Percentiles rank a stretch among this genome's conserved stretches.
Conservation (phyloP, 441 rosid species). For the Cnidoscolus chayamansa region DNA sequence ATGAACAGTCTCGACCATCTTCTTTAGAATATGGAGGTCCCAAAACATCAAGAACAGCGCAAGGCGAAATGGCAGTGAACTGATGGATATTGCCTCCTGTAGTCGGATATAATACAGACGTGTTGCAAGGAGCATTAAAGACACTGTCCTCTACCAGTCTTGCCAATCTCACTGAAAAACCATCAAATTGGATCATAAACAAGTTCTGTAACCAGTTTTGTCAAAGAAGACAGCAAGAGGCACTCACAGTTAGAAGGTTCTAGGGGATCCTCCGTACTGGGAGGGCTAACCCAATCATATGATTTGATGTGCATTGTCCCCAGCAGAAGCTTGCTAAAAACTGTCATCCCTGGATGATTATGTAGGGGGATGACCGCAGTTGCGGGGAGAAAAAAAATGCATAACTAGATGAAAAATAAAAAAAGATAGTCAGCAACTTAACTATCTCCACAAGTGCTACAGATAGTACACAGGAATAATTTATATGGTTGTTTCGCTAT, state of each 20-base stretch:
- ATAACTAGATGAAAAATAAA: conserved; percentile 33
- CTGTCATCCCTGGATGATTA: conserved; percentile 68
- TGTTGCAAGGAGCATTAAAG: conserved; percentile 33
- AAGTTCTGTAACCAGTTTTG: neutral
- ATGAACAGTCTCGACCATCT: conserved; percentile 40
- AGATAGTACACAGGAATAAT: neutral
- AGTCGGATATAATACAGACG: conserved; percentile 42
- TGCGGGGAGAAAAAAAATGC: conserved; percentile 60
- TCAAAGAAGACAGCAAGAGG: neutral
- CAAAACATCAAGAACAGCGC: conserved; percentile 42
- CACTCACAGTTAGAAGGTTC: conserved; percentile 32
- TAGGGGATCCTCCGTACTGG: conserved; percentile 6
- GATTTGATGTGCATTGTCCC: conserved; percentile 71
- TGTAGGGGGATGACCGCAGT: conserved; percentile 55
- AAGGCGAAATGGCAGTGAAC: conserved; percentile 39
- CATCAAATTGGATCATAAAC: neutral
- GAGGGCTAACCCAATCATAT: conserved; percentile 43
- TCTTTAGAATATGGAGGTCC: conserved; percentile 38
- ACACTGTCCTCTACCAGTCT: conserved; percentile 31
- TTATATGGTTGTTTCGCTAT: neutral
- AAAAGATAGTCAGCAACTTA: neutral
- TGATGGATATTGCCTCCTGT: conserved; percentile 48
- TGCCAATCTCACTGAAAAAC: conserved; percentile 38
- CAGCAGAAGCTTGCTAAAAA: conserved; percentile 50
- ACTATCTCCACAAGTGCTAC: neutral